Base-by-base conservation (phyloP, 108 stramenopile genomes). In the Mediolabrus comicus region DNA sequence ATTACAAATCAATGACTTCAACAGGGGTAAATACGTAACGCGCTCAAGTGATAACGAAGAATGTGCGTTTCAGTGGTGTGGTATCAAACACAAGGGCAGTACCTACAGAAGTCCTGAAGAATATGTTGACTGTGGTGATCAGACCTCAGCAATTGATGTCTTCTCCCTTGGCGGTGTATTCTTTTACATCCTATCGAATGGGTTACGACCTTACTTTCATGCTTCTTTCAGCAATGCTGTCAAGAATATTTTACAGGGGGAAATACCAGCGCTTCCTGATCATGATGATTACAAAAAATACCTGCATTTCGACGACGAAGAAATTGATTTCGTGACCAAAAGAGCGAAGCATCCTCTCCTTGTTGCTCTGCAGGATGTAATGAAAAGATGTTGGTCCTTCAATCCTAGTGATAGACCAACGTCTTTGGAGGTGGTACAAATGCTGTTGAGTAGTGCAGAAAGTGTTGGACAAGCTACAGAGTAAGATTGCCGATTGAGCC, bases 141-240 rank as follows among this genome's bases (percentile, higher is more conserved):
- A 62, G 35, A 24, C 24, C 28, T 39, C 38, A 19, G 26, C 24
- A 6, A 41, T 62, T 43, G 62, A 62, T 62, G 28, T 62, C 38
- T 62, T 41, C 14, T 62, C 62, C 12, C 39, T 62, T 4, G 62
- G 62, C 22, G 38, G 62, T 28, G 62, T 62, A 1, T 62, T 62
- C 28, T 62, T 46, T 29, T 62, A 26, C 39, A 24, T 62, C 27
- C 11, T 62, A 2, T 43, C 62, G 1, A 36, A 62, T 49, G 62
- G 62, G 3, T 3, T 43, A n/a, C 13, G 46, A 14, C 62, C 62
- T 4, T 62, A 62, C 12, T 46, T 41, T 62, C 11, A 62, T 38
- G 4, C 4, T n/a, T 25, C 24, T 9, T 62, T 46, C 26, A 14
- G 27, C 26, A 1, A 39, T 29, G 62, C 38, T 5, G 41, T 62